Evolutionary conservation across 805 yeast genomes (phyloP).

Genomic region (Saccharomycopsis vini): DNA sequence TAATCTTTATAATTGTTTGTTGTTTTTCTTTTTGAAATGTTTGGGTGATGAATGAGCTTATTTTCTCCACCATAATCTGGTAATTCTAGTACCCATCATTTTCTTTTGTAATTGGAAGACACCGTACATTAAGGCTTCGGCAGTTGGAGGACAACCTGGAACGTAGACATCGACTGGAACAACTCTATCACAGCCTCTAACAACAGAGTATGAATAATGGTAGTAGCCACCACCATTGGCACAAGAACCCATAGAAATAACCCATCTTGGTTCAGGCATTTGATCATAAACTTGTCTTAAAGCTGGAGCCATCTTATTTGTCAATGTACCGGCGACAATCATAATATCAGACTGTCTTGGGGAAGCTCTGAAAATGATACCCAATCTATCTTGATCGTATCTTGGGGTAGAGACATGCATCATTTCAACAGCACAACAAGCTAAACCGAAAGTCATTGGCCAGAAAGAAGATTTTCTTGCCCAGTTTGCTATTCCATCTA

Average conservation of each 20-base stretch:
- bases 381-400: slow-evolving; percentile 86
- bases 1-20: too few relatives aligned
- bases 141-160: slow-evolving; percentile 90
- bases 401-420: slow-evolving; percentile 89
- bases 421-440: slow-evolving; percentile 93
- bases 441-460: slow-evolving; percentile 89
- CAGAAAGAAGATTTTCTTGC: slow-evolving; percentile 86
- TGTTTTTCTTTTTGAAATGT: too few relatives aligned
- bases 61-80: slow-evolving; percentile 79
- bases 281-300: slow-evolving; percentile 88
- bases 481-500: slow-evolving; percentile 82
- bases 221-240: slow-evolving; percentile 93
- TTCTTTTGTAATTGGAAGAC: slow-evolving; percentile 83
- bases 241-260: slow-evolving; percentile 88
- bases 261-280: slow-evolving; percentile 95
- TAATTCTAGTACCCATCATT: slow-evolving; percentile 73
- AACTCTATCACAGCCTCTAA: slow-evolving; percentile 81
- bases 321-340: slow-evolving; percentile 87
- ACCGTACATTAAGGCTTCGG: slow-evolving; percentile 88
- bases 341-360: slow-evolving; percentile 89
- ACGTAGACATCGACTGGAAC: slow-evolving; percentile 87
- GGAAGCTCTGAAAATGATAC: slow-evolving; percentile 87
- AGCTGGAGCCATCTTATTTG: slow-evolving; percentile 92
- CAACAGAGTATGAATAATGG: slow-evolving; percentile 83
- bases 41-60: too few relatives aligned